phyloP scores from a whole-genome alignment of 2,329 filamentous ascomycete genomes.

The Sporothrix humicola region DNA sequence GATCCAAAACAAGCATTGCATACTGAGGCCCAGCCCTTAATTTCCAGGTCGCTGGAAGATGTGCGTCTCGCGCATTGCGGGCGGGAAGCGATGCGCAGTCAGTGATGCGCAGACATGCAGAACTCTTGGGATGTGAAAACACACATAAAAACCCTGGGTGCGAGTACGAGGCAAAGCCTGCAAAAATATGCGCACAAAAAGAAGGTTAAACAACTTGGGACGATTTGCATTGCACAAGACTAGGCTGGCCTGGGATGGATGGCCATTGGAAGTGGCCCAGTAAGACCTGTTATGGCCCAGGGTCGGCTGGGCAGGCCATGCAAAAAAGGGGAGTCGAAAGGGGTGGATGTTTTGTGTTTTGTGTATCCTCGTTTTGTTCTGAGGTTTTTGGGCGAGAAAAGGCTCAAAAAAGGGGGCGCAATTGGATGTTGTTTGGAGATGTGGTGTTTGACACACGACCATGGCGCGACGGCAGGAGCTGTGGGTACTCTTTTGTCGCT shows the following conservation, averaged over 20 bases:
- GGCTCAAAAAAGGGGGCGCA: slow-evolving; percentile 4
- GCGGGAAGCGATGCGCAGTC: background rate
- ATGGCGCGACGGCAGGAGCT: slow-evolving; percentile 27
- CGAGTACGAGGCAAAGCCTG: background rate
- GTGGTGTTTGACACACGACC: slow-evolving; percentile 24
- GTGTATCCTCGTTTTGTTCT: background rate
- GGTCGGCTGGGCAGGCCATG: background rate
- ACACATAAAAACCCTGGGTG: too few relatives aligned
- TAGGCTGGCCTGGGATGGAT: background rate
- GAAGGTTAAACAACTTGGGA: slow-evolving; percentile 17
- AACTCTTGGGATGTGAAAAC: too few relatives aligned
- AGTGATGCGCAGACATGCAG: background rate
- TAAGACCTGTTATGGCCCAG: background rate
- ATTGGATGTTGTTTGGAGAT: background rate
- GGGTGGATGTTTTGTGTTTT: slow-evolving; percentile 15
- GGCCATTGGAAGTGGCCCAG: background rate
- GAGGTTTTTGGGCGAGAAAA: background rate
- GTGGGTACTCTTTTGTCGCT: too few relatives aligned
- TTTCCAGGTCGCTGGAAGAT: background rate
- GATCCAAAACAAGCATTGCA: slow-evolving; percentile 20
- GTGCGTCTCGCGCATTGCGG: background rate
- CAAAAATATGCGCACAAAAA: background rate
- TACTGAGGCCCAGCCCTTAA: slow-evolving; percentile 5
- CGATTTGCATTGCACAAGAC: slow-evolving; percentile 18
- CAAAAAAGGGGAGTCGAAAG: background rate